Base-by-base conservation (phyloP, 1,139 yeast species). In the Geotrichum fermentans region DNA sequence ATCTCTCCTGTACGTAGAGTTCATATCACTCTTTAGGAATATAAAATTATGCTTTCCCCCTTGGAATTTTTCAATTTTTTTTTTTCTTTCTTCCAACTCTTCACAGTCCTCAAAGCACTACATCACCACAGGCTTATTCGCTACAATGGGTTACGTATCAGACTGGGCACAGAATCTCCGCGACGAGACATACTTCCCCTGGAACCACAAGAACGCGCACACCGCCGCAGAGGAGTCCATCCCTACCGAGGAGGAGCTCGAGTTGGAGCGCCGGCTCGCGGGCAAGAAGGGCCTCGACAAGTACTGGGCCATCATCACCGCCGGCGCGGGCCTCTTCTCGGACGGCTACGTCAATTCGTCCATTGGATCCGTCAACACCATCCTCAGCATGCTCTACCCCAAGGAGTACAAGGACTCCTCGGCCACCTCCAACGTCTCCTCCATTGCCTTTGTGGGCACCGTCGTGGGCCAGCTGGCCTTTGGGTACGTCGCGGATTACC, bases 381-480 rank as follows among this genome's bases (percentile, higher is more conserved):
- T 89, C 68, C 73, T 89, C 55, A 64, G 73, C 14, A 69, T 64
- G 3, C 71, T 89, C 35, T 89, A 89, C 63, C 88, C 88, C 13
- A 65, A 65, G 0, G 77, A 77, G 59, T 82, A 83, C 62, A 66
- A 78, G 2, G 61, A 75, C 11, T 83, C 94, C 0, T 66, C 68
- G 45, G 95, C 96, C 22, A 78, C 84, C 51, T 74, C 80, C 54
- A 87, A 88, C 61, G 85, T 89, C 49, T 75, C 94, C 0, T 80
- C 96, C n/a, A 84, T 89, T 62, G 95, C 89, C 0, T 89, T 89
- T 63, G 96, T 77, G 11, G 97, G 97, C 59, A 88, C 90, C 2
- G 94, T 89, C 45, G 75, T 85, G n/a, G 97, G 97, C 39, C 90
- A 82, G 71, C 73, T 89, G 48, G 49, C 73, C 2, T 88, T 89